These are phyloP conservation scores for Zygoascus tannicola DNA, from an alignment of 805 yeast species.

Conservation along the genomic window DNA sequence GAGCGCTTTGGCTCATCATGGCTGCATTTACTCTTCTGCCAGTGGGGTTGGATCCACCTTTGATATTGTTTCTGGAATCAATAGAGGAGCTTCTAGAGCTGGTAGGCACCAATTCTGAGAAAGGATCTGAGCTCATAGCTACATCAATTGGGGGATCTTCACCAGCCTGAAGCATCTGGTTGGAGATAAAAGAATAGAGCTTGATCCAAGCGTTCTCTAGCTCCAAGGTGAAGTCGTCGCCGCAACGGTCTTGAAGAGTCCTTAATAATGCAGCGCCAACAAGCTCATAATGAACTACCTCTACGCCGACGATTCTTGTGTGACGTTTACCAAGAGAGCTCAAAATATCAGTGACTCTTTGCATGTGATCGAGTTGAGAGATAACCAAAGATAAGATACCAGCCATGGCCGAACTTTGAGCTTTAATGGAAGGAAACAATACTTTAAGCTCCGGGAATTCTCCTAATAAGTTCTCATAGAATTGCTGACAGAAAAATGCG, in stretches of 20 bases:
- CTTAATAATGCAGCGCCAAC: constrained; percentile 23
- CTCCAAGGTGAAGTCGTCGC: constrained; percentile 20
- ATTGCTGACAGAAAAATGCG: constrained; percentile 64
- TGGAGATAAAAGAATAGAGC: constrained; percentile 23
- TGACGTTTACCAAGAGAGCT: constrained; percentile 63
- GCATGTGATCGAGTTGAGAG: constrained; percentile 50
- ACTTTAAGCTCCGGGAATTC: constrained; percentile 54
- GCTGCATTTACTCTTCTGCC: neutral
- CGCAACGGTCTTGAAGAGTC: constrained; percentile 21
- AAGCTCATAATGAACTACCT: constrained; percentile 27
- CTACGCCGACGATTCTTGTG: constrained; percentile 64
- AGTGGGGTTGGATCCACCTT: neutral
- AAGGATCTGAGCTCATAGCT: neutral
- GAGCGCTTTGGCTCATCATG: neutral
- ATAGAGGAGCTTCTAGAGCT: constrained; percentile 2
- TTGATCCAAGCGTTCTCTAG: constrained; percentile 26
- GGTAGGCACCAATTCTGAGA: constrained; percentile 5
- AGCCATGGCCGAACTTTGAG: constrained; percentile 74
- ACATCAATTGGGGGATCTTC: constrained; percentile 27
- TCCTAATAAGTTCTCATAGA: constrained; percentile 57
- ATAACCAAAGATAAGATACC: constrained; percentile 67
- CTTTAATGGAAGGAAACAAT: constrained; percentile 63
- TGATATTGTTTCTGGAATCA: constrained; percentile 1
- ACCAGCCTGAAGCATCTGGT: constrained; percentile 22
- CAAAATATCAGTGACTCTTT: constrained; percentile 49